phyloP scores from a whole-genome alignment of 1,284 basidiomycete genomes.

The Tilletia indica region DNA sequence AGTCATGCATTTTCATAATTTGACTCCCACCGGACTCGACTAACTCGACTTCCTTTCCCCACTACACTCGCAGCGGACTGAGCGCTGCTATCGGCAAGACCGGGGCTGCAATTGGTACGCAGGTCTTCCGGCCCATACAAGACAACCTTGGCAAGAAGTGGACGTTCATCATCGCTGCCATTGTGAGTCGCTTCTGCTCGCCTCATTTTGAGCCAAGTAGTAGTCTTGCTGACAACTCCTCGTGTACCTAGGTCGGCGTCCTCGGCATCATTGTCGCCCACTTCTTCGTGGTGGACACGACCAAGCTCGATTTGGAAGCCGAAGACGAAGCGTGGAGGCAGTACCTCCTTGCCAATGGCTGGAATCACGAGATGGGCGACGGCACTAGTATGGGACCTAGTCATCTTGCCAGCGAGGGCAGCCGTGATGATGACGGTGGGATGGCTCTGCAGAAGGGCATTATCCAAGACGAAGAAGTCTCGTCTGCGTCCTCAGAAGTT shows the following conservation, averaged over 20 bases:
- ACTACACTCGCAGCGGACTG: constrained; percentile 58
- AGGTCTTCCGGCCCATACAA: constrained; percentile 74
- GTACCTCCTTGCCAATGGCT: constrained; percentile 67
- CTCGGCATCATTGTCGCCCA: constrained; percentile 53
- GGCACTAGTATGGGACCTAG: constrained; percentile 41
- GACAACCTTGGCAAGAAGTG: constrained; percentile 57
- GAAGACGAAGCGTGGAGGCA: constrained; percentile 67
- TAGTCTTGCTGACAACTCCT: too few relatives aligned
- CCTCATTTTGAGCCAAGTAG: too few relatives aligned
- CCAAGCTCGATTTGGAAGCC: constrained; percentile 67
- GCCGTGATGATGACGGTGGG: neutral
- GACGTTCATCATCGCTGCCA: constrained; percentile 36
- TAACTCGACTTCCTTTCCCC: neutral
- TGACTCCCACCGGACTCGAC: constrained; percentile 54
- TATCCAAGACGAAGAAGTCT: too few relatives aligned
- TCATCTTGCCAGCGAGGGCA: constrained; percentile 25
- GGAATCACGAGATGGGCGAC: constrained; percentile 68
- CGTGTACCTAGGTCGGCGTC: constrained; percentile 36
- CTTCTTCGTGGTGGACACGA: constrained; percentile 65
- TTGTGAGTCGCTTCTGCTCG: neutral
- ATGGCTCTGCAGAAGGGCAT: too few relatives aligned
- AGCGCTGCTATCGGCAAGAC: constrained; percentile 69
- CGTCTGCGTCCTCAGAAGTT: too few relatives aligned
- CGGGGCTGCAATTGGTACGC: constrained; percentile 73
- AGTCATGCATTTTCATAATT: neutral